phyloP scores from a whole-genome alignment of 2,329 filamentous ascomycete genomes.

The Diaporthe eres region DNA sequence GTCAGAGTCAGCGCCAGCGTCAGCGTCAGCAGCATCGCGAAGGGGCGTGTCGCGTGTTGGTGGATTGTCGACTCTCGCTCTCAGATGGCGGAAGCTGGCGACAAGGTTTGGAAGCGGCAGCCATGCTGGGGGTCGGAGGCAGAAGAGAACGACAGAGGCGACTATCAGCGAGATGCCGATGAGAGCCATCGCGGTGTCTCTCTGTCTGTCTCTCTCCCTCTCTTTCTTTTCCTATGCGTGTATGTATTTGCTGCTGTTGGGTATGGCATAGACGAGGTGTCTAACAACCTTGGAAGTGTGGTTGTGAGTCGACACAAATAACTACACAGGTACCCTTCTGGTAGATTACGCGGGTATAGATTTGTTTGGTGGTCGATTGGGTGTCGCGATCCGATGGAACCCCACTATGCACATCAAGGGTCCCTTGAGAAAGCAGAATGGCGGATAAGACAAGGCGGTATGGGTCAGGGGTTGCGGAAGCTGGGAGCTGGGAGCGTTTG shows the following conservation, averaged over 20 bases:
- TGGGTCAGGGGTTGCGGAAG: slow-evolving; percentile 15
- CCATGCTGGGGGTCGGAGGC: slow-evolving; percentile 67
- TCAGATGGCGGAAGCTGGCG: slow-evolving; percentile 44
- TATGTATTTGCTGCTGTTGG: neutral
- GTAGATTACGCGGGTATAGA: too few species aligned
- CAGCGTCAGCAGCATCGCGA: slow-evolving; percentile 9
- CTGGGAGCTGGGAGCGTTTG: neutral
- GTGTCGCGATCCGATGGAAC: neutral
- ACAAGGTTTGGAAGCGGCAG: slow-evolving; percentile 56
- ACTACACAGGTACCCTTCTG: too few species aligned
- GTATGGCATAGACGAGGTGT: neutral
- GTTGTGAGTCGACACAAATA: too few species aligned
- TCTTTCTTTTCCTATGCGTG: neutral
- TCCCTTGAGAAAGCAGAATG: neutral
- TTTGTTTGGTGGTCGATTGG: neutral
- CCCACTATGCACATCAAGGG: neutral
- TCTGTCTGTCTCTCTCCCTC: too few species aligned
- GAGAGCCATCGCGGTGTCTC: slow-evolving; percentile 63
- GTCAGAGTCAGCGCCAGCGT: slow-evolving; percentile 27
- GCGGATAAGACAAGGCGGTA: slow-evolving; percentile 12
- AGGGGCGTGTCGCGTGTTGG: neutral
- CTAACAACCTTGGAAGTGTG: too few species aligned
- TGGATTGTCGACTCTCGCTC: slow-evolving; percentile 21
- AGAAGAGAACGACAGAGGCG: slow-evolving; percentile 70
- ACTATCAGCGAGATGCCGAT: slow-evolving; percentile 74